Evolutionary conservation across 768 basidiomycete species (phyloP), one percentile per base, ranked within the genome.

Genomic region (Chalciporus pseudorubinellus): DNA sequence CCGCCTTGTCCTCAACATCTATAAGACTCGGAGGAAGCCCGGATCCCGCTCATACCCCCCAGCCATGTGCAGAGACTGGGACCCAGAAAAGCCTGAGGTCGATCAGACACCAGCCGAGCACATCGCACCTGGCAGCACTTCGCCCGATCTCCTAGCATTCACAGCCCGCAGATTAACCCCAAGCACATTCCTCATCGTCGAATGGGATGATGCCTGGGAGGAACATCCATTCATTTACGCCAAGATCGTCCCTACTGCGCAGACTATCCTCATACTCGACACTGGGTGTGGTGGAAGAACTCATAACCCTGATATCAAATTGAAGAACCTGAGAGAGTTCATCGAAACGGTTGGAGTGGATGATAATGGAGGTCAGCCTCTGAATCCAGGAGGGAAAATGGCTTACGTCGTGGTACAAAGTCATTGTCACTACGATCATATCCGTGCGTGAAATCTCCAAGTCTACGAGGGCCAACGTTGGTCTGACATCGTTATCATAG

Each of bases 371-470:
- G 72, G 68, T 14, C 47, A 50, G 34, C 74, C 80, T 21, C 62
- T 82, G 54, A 83, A 83, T 53, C 62, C 64, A 39, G 66, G 59
- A 3, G 73, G 74, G 10, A 59, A 52, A 41, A 59, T 77, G 71
- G 58, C 61, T 33, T 82, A 82, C 51, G 58, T 79, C 33, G 72
- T 82, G 9, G 75, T 77, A 19, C 65, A 74, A 38, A 80, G 74
- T 11, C 80, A 82, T 59, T 80, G 79, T 51, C 81, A 82, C 54
- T 81, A 79, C 55, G 81, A 82, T 56, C 80, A 82, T 55, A 82
- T 82, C 31, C 66, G 80, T 82, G 61, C 46, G 79, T 71, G 38
- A 39, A 14, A 13, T n/a, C 31, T 34, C 11, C 3, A 13, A 7
- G 7, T 28, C 26, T 34, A 16, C 16, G 10, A 5, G 22, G 8